A percentile compares a stretch with the other conserved stretches of the same genome.
These are phyloP conservation scores for Penicilliopsis zonata DNA, from an alignment of 495 filamentous ascomycete species.

Conservation along the genomic window DNA sequence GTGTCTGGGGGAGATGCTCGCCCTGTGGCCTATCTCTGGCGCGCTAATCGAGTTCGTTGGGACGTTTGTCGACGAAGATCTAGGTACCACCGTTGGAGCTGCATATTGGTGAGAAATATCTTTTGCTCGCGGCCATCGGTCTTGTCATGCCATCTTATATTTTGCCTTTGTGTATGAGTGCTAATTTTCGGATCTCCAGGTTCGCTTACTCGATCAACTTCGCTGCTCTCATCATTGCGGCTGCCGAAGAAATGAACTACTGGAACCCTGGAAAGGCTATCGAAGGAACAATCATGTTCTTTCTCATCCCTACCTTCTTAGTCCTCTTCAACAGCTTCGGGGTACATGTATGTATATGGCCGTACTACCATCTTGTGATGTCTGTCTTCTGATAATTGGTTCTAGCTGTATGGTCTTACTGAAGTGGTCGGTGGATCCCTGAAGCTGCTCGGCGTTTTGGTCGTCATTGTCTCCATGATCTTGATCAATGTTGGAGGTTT, in stretches of 20 bases:
- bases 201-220: slow-evolving; percentile 32
- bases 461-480: slow-evolving; percentile 16
- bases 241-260: slow-evolving; percentile 23
- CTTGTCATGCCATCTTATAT: background rate
- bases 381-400: background rate
- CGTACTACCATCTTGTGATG: background rate
- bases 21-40: slow-evolving; percentile 35
- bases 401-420: slow-evolving; percentile 23
- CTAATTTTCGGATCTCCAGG: slow-evolving; percentile 11
- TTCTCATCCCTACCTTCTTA: slow-evolving; percentile 16
- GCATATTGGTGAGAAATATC: slow-evolving; percentile 30
- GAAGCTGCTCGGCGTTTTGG: slow-evolving; percentile 20
- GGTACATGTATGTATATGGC: slow-evolving; percentile 13
- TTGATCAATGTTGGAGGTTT: slow-evolving; percentile 24
- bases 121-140: background rate
- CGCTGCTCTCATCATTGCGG: slow-evolving; percentile 24
- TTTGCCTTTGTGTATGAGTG: background rate
- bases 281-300: slow-evolving; percentile 17
- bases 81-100: slow-evolving; percentile 33
- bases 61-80: slow-evolving; percentile 35
- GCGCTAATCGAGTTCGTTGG: slow-evolving; percentile 33
- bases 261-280: slow-evolving; percentile 18
- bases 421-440: slow-evolving; percentile 26
- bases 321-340: slow-evolving; percentile 21
- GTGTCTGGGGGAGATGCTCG: slow-evolving; percentile 36